A percentile compares a stretch with the other conserved stretches of the same genome.
phyloP scores from a whole-genome alignment of 805 yeast genomes.

The Dipodascus geniculatus region DNA sequence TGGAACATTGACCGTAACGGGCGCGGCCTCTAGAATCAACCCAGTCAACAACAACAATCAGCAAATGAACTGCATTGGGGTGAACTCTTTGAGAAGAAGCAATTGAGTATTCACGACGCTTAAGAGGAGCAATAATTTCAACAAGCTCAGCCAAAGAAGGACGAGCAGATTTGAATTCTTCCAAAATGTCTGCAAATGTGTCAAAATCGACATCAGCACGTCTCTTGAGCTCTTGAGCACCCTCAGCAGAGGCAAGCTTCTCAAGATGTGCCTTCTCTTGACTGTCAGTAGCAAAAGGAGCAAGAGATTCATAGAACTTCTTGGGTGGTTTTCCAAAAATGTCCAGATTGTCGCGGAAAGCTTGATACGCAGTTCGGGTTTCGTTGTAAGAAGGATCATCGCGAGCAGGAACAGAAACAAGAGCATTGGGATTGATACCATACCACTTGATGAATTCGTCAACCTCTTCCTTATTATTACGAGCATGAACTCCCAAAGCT shows the following conservation, averaged over 20 bases:
- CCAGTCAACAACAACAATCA: conserved; percentile 96
- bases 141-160: conserved; percentile 64
- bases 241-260: conserved; percentile 60
- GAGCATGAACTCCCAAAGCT: conserved; percentile 91
- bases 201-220: conserved; percentile 76
- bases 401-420: conserved; percentile 59
- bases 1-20: conserved; percentile 91
- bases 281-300: conserved; percentile 59
- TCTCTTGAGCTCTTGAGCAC: conserved; percentile 73
- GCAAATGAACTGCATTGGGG: conserved; percentile 79
- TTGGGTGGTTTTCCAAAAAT: conserved; percentile 93
- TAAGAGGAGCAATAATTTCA: conserved; percentile 68
- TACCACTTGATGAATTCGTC: conserved; percentile 57
- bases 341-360: conserved; percentile 70
- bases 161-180: conserved; percentile 68
- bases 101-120: conserved; percentile 95
- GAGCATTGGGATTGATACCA: conserved; percentile 55
- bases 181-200: conserved; percentile 71
- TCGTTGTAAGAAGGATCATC: conserved; percentile 38
- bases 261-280: conserved; percentile 51
- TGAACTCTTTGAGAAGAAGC: conserved; percentile 93
- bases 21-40: conserved; percentile 71
- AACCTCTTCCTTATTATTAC: conserved; percentile 59
- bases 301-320: conserved; percentile 78
- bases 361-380: conserved; percentile 72